A percentile compares a stretch with the other conserved stretches of the same genome.
Conservation (phyloP, 2,329 filamentous ascomycete genomes). For the Plectosphaerella cucumerina region DNA sequence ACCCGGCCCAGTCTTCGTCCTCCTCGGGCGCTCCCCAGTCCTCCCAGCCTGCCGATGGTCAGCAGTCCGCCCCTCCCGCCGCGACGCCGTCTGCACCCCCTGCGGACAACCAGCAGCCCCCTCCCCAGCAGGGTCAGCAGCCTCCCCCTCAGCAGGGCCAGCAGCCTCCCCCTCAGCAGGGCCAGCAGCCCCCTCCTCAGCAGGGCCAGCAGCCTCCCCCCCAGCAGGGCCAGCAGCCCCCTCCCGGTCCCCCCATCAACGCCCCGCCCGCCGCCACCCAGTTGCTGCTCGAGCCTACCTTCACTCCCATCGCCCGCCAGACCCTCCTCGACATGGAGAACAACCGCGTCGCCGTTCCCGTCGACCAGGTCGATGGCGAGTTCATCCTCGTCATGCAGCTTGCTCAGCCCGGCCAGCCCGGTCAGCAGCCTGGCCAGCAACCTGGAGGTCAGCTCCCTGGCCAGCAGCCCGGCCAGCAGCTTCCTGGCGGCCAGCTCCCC, state of each 20-base stretch:
- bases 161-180: constrained; percentile 1
- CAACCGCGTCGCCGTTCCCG: constrained; percentile 14
- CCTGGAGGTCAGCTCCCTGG: not conserved
- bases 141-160: not conserved
- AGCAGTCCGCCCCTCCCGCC: not conserved
- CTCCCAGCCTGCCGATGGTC: not conserved
- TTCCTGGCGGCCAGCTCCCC: not conserved
- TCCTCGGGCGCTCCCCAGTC: not conserved
- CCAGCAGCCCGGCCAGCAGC: not conserved
- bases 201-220: not conserved
- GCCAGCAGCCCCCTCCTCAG: constrained; percentile 1
- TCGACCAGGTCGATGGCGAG: constrained; percentile 15
- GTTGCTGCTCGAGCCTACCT: constrained; percentile 15
- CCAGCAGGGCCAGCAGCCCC: not conserved
- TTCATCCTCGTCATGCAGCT: constrained; percentile 16
- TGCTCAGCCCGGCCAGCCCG: constrained; percentile 8
- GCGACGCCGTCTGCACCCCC: not conserved
- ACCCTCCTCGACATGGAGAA: constrained; percentile 14
- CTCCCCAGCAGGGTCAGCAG: not conserved
- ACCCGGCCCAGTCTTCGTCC: not conserved
- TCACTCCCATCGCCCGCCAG: constrained; percentile 12
- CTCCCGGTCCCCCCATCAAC: not conserved
- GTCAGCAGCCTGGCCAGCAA: not conserved
- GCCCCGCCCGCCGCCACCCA: constrained; percentile 12
- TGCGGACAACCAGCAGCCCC: not conserved